A percentile compares a stretch with the other conserved stretches of the same genome.
Evolutionary conservation across 1,284 basidiomycete species (phyloP).

Genomic region (Marasmius oreades): DNA sequence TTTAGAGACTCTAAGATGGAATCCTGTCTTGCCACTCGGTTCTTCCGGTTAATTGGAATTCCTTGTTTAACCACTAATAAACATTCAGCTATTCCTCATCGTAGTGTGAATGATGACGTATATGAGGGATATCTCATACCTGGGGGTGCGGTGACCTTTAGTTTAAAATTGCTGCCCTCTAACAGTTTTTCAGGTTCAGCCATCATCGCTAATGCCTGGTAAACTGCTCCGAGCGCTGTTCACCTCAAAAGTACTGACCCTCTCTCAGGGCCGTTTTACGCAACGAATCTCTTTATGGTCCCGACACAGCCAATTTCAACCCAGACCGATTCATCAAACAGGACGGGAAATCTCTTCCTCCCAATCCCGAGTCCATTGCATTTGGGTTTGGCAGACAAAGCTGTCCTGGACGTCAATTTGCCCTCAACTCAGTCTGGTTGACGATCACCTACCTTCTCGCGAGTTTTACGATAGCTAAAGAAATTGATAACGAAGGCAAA

Average conservation of each 20-base stretch:
- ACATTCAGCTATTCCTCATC: neutral
- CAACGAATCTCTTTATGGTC: neutral
- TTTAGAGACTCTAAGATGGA: conserved; percentile 3
- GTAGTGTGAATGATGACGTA: neutral
- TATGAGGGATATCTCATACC: conserved; percentile 3
- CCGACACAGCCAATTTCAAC: neutral
- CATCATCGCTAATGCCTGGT: neutral
- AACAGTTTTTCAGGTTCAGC: neutral
- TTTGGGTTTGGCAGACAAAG: conserved; percentile 3
- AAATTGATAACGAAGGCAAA: neutral
- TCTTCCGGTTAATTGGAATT: neutral
- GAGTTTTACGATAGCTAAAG: neutral
- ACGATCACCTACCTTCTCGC: neutral
- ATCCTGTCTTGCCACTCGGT: neutral
- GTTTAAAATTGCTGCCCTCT: neutral
- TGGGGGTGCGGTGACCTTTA: neutral
- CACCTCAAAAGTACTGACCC: too few relatives aligned
- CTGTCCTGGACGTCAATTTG: neutral
- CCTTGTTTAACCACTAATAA: neutral
- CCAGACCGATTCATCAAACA: conserved; percentile 1
- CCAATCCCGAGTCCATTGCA: neutral
- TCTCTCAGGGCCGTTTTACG: neutral
- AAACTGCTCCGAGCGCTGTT: too few relatives aligned
- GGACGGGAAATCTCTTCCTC: neutral
- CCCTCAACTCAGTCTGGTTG: neutral